Evolutionary conservation across 768 basidiomycete genomes (phyloP).

Genomic region (Leccinum truebloodii): DNA sequence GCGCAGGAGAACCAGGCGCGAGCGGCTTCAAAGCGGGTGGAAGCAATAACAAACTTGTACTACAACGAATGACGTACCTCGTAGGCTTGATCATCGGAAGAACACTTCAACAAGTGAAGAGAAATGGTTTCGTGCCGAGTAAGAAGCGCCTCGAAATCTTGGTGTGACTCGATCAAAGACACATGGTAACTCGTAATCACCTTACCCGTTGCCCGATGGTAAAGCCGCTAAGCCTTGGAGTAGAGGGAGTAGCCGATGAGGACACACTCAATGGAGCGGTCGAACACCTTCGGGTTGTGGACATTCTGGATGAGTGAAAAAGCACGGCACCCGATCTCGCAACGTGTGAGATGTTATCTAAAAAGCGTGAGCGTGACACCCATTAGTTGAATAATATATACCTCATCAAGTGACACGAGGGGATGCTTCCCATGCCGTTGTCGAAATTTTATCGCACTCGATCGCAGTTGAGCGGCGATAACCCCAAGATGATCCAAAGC

Average conservation of each 20-base stretch:
- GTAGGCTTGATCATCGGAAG: constrained; percentile 78
- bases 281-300: no score
- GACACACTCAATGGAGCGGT: no score
- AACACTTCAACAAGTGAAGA: constrained; percentile 65
- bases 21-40: no score
- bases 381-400: constrained; percentile 26
- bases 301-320: no score
- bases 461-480: constrained; percentile 82
- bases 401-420: constrained; percentile 73
- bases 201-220: no score
- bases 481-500: constrained; percentile 92
- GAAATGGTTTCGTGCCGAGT: constrained; percentile 64
- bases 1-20: no score
- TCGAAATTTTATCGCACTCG: constrained; percentile 46
- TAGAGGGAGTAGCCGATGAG: no score
- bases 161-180: constrained; percentile 8
- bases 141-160: constrained; percentile 59
- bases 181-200: no score
- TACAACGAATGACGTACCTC: constrained; percentile 50
- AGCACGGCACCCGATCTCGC: no score
- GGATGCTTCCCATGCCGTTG: constrained; percentile 35
- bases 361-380: not conserved
- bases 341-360: constrained; percentile 47
- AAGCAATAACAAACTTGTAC: no score
- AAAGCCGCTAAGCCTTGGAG: no score